phyloP scores from a whole-genome alignment of 2,329 filamentous ascomycete genomes.

The Metarhizium rileyi region DNA sequence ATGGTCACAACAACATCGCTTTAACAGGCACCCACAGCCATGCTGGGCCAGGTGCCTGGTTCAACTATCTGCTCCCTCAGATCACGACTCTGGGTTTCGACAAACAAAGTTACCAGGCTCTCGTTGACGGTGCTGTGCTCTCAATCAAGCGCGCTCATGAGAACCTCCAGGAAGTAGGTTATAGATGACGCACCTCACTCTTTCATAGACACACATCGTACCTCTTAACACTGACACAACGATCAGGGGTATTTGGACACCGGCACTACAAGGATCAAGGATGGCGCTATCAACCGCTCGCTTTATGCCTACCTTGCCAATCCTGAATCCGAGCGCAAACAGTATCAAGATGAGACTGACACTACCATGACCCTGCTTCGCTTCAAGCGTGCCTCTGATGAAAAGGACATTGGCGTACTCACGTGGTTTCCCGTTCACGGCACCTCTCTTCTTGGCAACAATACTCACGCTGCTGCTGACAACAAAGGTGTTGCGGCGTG shows the following conservation, averaged over 20 bases:
- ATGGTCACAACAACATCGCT: conserved; percentile 72
- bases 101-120: conserved; percentile 76
- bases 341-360: conserved; percentile 49
- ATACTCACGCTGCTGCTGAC: conserved; percentile 84
- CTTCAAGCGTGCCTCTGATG: conserved; percentile 64
- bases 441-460: conserved; percentile 84
- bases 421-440: conserved; percentile 92
- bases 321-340: conserved; percentile 61
- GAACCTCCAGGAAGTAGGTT: conserved; percentile 32
- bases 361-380: conserved; percentile 64
- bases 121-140: conserved; percentile 74
- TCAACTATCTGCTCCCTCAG: conserved; percentile 89
- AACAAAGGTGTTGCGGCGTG: conserved; percentile 92
- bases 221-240: neutral
- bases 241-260: conserved; percentile 56
- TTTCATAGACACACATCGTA: neutral
- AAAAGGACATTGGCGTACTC: conserved; percentile 68
- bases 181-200: neutral
- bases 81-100: conserved; percentile 82
- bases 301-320: conserved; percentile 83
- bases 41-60: conserved; percentile 82
- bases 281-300: conserved; percentile 84
- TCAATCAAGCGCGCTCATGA: conserved; percentile 74
- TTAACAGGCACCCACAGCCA: conserved; percentile 91
- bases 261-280: conserved; percentile 57